Percentiles rank a stretch among this genome's conserved stretches.
phyloP scores from a whole-genome alignment of 2,329 filamentous ascomycete genomes.

The Colletotrichum cuscutae region DNA sequence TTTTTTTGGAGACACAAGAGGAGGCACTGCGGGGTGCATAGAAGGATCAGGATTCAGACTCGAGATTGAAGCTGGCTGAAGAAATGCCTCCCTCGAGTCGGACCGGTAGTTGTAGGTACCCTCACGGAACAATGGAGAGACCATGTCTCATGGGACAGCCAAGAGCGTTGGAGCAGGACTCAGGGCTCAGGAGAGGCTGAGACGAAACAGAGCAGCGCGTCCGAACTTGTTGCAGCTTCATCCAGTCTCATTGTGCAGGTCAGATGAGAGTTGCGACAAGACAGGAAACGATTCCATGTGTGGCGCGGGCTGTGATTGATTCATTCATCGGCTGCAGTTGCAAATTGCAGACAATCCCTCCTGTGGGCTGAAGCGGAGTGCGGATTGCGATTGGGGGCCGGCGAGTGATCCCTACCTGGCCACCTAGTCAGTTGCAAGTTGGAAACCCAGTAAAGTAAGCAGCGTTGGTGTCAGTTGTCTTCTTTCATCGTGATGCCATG shows the following conservation, averaged over 20 bases:
- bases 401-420: not conserved
- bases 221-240: slow-evolving; percentile 34
- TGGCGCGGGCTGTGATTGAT: not conserved
- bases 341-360: not conserved
- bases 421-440: not conserved
- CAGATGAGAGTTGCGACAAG: slow-evolving; percentile 16
- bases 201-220: slow-evolving; percentile 33
- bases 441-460: not conserved
- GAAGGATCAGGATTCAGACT: slow-evolving; percentile 24
- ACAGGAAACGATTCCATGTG: slow-evolving; percentile 16
- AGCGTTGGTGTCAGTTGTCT: not conserved
- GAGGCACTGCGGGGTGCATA: slow-evolving; percentile 32
- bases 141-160: slow-evolving; percentile 17
- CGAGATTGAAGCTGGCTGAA: not conserved
- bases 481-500: not conserved
- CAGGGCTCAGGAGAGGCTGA: slow-evolving; percentile 9
- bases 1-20: slow-evolving; percentile 10
- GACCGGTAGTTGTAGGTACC: not conserved
- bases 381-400: not conserved
- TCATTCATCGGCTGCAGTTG: not conserved
- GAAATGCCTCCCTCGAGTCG: slow-evolving; percentile 2
- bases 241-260: slow-evolving; percentile 15
- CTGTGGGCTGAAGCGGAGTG: not conserved
- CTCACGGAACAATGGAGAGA: not conserved
- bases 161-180: slow-evolving; percentile 12